Evolutionary conservation across 306 rosid species (phyloP).

Genomic region (Prunus armeniaca): DNA sequence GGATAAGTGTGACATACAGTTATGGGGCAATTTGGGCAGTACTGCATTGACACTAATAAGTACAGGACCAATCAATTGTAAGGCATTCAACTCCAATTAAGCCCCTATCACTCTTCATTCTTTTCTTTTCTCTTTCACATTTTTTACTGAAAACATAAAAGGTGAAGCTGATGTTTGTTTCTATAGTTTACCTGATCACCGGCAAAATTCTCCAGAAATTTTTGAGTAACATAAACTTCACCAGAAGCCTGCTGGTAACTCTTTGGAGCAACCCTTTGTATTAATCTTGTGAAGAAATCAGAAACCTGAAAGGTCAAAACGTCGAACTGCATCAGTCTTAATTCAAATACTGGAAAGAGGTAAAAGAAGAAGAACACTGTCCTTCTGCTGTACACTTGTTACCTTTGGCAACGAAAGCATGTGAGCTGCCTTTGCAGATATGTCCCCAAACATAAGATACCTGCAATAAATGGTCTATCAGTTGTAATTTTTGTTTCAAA

Average conservation of each 20-base stretch:
- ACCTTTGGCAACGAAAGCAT: constrained; percentile 89
- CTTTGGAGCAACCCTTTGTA: constrained; percentile 96
- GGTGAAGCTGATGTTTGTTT: constrained; percentile 3
- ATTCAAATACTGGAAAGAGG: not conserved
- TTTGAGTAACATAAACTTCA: constrained; percentile 82
- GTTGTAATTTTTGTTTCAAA: not conserved
- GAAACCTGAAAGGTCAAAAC: constrained; percentile 50
- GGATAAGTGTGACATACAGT: not conserved
- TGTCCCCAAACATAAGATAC: constrained; percentile 79
- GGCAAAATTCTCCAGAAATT: constrained; percentile 81
- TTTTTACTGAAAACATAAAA: not conserved
- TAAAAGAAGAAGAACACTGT: not conserved
- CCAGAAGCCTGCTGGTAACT: constrained; percentile 88
- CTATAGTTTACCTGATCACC: constrained; percentile 77
- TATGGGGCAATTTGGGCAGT: too few relatives aligned
- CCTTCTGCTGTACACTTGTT: constrained; percentile 4
- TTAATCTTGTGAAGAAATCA: constrained; percentile 82
- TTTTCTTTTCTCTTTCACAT: constrained; percentile 4
- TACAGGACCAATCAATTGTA: not conserved
- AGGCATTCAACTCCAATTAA: constrained; percentile 6
- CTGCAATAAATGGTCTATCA: constrained; percentile 39
- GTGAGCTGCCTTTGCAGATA: constrained; percentile 86
- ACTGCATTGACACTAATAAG: too few relatives aligned
- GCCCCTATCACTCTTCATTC: not conserved
- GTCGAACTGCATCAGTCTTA: not conserved